Evolutionary conservation across 1,284 basidiomycete genomes (phyloP).

Genomic region (Leucoagaricus sp.): DNA sequence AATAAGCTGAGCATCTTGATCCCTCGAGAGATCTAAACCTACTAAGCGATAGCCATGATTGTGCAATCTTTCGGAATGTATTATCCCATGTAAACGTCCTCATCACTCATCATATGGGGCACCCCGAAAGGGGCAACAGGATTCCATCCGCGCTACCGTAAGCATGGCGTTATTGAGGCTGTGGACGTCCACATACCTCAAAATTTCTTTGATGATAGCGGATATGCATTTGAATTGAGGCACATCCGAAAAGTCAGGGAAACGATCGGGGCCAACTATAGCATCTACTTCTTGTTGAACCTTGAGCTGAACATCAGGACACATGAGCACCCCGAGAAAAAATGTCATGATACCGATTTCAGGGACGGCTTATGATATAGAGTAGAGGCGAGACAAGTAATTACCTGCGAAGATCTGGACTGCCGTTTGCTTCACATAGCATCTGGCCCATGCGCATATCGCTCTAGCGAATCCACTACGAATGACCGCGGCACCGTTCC

Average conservation of each 20-base stretch:
- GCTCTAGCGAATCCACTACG: too few species aligned
- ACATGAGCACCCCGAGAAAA: too few species aligned
- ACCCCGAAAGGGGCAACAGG: constrained; percentile 1
- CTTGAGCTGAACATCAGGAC: constrained; percentile 24
- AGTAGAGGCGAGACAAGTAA: too few species aligned
- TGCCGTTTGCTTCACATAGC: too few species aligned
- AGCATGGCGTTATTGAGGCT: background rate
- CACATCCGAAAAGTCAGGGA: constrained; percentile 23
- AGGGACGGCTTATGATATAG: too few species aligned
- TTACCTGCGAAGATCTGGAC: too few species aligned
- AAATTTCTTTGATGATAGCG: constrained; percentile 17
- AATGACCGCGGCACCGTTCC: too few species aligned
- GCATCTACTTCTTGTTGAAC: constrained; percentile 27
- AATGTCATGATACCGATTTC: too few species aligned
- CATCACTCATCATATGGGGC: constrained; percentile 1
- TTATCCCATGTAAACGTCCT: constrained; percentile 9
- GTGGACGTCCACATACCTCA: constrained; percentile 7
- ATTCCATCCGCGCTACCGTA: constrained; percentile 1
- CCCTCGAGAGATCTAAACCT: background rate
- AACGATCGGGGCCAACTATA: constrained; percentile 20
- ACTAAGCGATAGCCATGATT: constrained; percentile 12
- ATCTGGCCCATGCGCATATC: too few species aligned
- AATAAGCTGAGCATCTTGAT: background rate
- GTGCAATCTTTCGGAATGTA: constrained; percentile 1
- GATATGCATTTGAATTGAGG: constrained; percentile 20